Percentiles rank a stretch among this genome's conserved stretches.
Conservation (phyloP, 2,329 filamentous ascomycete species). For the Chaetomium globosum region DNA sequence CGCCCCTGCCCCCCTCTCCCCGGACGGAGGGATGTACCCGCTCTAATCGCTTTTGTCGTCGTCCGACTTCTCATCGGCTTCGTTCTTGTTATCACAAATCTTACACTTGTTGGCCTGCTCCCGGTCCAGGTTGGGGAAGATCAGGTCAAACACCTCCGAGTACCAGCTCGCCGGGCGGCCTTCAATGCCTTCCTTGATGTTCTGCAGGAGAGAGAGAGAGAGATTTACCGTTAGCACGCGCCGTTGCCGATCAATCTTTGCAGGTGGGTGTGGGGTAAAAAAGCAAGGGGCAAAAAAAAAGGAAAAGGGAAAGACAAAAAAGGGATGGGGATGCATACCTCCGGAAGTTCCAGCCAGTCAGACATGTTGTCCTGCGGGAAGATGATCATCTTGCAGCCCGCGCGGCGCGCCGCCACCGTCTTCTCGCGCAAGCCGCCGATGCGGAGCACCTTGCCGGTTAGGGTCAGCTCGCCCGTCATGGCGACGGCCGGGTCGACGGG, state of each 20-base stretch:
- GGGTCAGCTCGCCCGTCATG: slow-evolving; percentile 96
- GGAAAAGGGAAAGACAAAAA: not conserved
- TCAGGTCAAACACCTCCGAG: slow-evolving; percentile 84
- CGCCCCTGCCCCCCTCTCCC: not conserved
- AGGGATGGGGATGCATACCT: slow-evolving; percentile 62
- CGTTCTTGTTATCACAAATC: slow-evolving; percentile 56
- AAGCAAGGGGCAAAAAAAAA: not conserved
- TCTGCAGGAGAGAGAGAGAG: slow-evolving; percentile 58
- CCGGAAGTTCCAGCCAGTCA: slow-evolving; percentile 94
- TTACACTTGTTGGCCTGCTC: slow-evolving; percentile 76
- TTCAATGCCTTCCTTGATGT: slow-evolving; percentile 95
- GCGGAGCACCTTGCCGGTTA: slow-evolving; percentile 92
- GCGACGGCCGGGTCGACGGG: slow-evolving; percentile 83
- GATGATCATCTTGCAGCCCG: slow-evolving; percentile 88
- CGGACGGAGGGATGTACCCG: not conserved
- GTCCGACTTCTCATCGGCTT: slow-evolving; percentile 53
- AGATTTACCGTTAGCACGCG: slow-evolving; percentile 27
- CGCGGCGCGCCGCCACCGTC: slow-evolving; percentile 90
- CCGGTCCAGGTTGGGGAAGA: slow-evolving; percentile 80
- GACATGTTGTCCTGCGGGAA: slow-evolving; percentile 95
- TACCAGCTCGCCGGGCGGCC: slow-evolving; percentile 94
- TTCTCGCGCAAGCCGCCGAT: slow-evolving; percentile 96
- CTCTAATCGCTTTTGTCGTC: slow-evolving; percentile 36
- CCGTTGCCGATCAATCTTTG: not conserved
- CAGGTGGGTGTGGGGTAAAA: not conserved